Evolutionary conservation across 2,329 filamentous ascomycete genomes (phyloP).

Genomic region (Nigrospora osmanthi): DNA sequence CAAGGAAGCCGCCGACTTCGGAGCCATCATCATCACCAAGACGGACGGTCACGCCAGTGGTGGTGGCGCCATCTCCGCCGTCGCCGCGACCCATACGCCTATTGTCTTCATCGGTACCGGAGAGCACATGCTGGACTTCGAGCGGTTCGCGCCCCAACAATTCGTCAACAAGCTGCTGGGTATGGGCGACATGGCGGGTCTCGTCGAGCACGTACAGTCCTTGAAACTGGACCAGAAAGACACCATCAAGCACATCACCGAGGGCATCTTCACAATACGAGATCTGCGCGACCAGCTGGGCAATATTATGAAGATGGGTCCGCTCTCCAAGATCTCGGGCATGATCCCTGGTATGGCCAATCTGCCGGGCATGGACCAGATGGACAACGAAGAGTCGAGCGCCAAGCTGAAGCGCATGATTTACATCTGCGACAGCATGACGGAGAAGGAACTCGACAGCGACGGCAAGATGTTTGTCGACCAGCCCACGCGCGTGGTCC

Average conservation of each 20-base stretch:
- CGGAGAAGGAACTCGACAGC: slow-evolving; percentile 86
- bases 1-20: slow-evolving; percentile 95
- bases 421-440: slow-evolving; percentile 98
- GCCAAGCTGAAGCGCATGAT: slow-evolving; percentile 96
- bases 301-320: slow-evolving; percentile 99
- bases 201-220: slow-evolving; percentile 94
- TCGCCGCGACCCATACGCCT: slow-evolving; percentile 90
- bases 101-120: slow-evolving; percentile 98
- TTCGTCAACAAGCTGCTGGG: slow-evolving; percentile 92
- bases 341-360: slow-evolving; percentile 96
- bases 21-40: slow-evolving; percentile 98
- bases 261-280: slow-evolving; percentile 91
- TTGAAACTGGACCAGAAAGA: slow-evolving; percentile 96
- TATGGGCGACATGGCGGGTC: slow-evolving; percentile 92
- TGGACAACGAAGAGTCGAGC: slow-evolving; percentile 95
- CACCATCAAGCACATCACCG: slow-evolving; percentile 97
- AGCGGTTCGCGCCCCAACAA: slow-evolving; percentile 84
- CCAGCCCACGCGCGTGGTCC: slow-evolving; percentile 85
- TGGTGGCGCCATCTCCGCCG: slow-evolving; percentile 94
- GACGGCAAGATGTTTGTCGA: slow-evolving; percentile 93
- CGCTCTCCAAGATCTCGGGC: slow-evolving; percentile 91
- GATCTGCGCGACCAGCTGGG: slow-evolving; percentile 91
- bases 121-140: slow-evolving; percentile 92
- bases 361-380: slow-evolving; percentile 72
- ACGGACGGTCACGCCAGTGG: slow-evolving; percentile 93